Evolutionary conservation across 345 rosid species (phyloP), one percentile per base, ranked within the genome.

Genomic region (Populus ilicifolia): DNA sequence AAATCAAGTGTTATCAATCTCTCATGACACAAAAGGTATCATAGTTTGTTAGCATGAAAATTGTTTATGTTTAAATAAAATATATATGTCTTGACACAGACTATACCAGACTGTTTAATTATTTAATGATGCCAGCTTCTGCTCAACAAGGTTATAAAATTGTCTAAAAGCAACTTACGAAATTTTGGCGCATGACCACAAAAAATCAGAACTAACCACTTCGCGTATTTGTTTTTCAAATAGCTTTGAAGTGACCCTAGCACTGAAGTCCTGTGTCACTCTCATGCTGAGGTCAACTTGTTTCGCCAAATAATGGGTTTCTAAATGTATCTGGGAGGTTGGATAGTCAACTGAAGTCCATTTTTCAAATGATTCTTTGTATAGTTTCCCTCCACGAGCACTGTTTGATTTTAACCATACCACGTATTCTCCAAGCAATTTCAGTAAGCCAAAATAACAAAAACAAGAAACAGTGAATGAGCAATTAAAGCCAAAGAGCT

Each of bases 171-270:
- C 29, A 56, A n/a, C 11, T 56, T 56, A n/a, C 9, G 63, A 56
- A 23, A 9, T 9, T 56, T 5, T 54, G 62, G 35, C n/a, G 54
- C 48, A 25, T 27, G 8, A 17, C 11, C 27, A 17, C 14, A 27
- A 25, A 56, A 62, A 43, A 27, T 73, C 67, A 35, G 44, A 64
- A 84, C 94, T 92, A 77, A 92, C 98, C 94, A 79, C 93, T 87
- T 91, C 92, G 3, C 92, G 87, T 38, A 93, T 87, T 87, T 92
- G 91, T 64, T 84, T 90, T 77, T 92, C 93, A 78, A 93, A 83
- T 73, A 78, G 82, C 82, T 86, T 90, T 65, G 98, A 88, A 67
- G 91, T 85, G 33, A 89, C 84, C 77, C 82, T 75, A 30, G 89
- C 85, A 80, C 87, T 93, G 79, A 95, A 85, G 79, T 82, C 82